Evolutionary conservation across 2,329 filamentous ascomycete species (phyloP).

Genomic region (Zymoseptoria brevis): DNA sequence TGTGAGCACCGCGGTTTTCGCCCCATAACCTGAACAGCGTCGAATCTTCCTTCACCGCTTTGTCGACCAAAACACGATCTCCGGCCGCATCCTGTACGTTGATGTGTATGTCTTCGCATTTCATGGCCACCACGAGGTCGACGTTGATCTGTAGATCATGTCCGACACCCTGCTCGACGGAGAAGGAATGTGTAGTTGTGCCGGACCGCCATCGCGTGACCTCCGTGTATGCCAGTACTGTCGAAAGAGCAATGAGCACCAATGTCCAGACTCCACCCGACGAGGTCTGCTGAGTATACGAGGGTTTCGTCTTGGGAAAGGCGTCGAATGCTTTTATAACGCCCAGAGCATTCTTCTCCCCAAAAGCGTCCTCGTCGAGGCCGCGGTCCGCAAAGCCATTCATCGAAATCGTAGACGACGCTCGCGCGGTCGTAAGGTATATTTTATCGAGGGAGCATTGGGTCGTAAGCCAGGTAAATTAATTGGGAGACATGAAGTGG

Average conservation of each 20-base stretch:
- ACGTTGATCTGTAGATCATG: slow-evolving; percentile 90
- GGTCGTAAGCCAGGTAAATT: neutral
- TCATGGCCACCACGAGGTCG: slow-evolving; percentile 86
- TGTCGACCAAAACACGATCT: slow-evolving; percentile 78
- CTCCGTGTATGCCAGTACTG: slow-evolving; percentile 70
- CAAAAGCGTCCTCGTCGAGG: slow-evolving; percentile 73
- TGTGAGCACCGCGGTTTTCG: slow-evolving; percentile 55
- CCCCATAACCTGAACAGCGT: slow-evolving; percentile 81
- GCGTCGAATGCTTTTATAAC: slow-evolving; percentile 84
- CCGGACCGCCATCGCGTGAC: slow-evolving; percentile 76
- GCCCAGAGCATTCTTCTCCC: slow-evolving; percentile 49
- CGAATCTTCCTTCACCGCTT: slow-evolving; percentile 63
- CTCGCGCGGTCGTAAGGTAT: slow-evolving; percentile 15
- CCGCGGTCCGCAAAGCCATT: slow-evolving; percentile 66
- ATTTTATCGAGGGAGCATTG: neutral
- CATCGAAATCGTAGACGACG: slow-evolving; percentile 46
- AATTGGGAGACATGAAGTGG: neutral
- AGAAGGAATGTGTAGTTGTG: slow-evolving; percentile 78
- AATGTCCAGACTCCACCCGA: slow-evolving; percentile 93
- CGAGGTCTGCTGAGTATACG: slow-evolving; percentile 76
- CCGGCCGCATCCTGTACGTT: slow-evolving; percentile 95
- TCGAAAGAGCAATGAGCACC: slow-evolving; percentile 65
- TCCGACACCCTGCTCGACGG: slow-evolving; percentile 83
- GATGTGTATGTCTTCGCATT: slow-evolving; percentile 78
- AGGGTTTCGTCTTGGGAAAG: slow-evolving; percentile 93